These are phyloP conservation scores for Scutellaria barbata DNA, from an alignment of 257 asterid species.

Conservation along the genomic window DNA sequence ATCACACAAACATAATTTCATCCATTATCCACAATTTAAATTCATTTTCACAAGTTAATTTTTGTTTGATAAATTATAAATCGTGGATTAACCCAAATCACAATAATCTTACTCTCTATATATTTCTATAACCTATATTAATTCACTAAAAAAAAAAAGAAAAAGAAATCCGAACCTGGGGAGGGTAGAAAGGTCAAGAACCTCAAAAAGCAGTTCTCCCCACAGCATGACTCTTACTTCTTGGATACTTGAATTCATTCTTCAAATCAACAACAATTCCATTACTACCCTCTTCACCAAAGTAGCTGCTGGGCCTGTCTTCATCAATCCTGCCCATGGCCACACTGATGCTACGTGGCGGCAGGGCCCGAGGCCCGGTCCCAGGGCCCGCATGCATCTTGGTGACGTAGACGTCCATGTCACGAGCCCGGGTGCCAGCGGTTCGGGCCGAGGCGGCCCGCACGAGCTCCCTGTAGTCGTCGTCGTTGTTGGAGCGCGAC, in stretches of 20 bases:
- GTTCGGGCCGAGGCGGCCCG: constrained; percentile 58
- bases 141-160: neutral
- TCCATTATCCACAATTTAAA: no score
- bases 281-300: constrained; percentile 42
- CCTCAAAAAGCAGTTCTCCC: constrained; percentile 38
- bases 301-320: constrained; percentile 56
- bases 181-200: neutral
- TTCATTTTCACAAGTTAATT: no score
- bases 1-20: no score
- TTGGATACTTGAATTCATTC: constrained; percentile 47
- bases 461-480: constrained; percentile 50
- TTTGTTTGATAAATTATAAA: no score
- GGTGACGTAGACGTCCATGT: constrained; percentile 36
- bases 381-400: constrained; percentile 23
- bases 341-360: constrained; percentile 72
- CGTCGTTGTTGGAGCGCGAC: constrained; percentile 38
- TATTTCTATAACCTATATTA: neutral
- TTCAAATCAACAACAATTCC: constrained; percentile 25
- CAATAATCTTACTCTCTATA: neutral
- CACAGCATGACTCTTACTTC: constrained; percentile 75
- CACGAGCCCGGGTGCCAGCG: constrained; percentile 19
- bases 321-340: constrained; percentile 92
- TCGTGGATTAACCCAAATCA: no score
- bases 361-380: constrained; percentile 40
- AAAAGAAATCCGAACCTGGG: neutral